A percentile compares a stretch with the other conserved stretches of the same genome.
phyloP scores from a whole-genome alignment of 1,284 basidiomycete species.

The Coniferiporia sulphurascens region DNA sequence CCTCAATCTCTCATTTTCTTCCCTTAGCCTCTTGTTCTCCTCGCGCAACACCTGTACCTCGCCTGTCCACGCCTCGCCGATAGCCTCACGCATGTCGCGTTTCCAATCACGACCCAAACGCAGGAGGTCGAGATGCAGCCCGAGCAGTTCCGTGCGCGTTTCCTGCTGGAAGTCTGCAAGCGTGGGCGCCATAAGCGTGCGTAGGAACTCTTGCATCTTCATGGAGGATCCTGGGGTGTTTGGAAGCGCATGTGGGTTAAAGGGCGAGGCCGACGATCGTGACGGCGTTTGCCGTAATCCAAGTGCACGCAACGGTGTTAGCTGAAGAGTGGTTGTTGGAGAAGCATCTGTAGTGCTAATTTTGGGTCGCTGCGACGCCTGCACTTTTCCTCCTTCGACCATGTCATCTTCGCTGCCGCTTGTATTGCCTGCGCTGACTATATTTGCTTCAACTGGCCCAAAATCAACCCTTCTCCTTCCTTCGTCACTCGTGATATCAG shows the following conservation, averaged over 20 bases:
- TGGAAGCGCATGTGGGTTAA: slow-evolving; percentile 22
- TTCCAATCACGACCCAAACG: slow-evolving; percentile 58
- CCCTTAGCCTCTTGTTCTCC: slow-evolving; percentile 46
- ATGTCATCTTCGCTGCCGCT: slow-evolving; percentile 25
- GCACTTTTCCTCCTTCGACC: slow-evolving; percentile 23
- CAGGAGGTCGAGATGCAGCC: slow-evolving; percentile 65
- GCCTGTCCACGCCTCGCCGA: slow-evolving; percentile 31
- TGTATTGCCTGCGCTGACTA: slow-evolving; percentile 29
- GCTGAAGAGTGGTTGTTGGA: background rate
- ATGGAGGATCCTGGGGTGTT: slow-evolving; percentile 25
- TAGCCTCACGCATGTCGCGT: slow-evolving; percentile 50
- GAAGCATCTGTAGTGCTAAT: slow-evolving; percentile 8
- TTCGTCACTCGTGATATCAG: slow-evolving; percentile 19
- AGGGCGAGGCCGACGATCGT: slow-evolving; percentile 25
- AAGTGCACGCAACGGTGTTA: background rate
- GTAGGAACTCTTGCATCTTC: slow-evolving; percentile 55
- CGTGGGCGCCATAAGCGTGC: slow-evolving; percentile 58
- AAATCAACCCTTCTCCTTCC: slow-evolving; percentile 28
- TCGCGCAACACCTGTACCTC: slow-evolving; percentile 42
- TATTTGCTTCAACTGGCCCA: slow-evolving; percentile 22
- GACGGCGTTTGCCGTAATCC: slow-evolving; percentile 30
- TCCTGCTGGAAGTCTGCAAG: slow-evolving; percentile 69
- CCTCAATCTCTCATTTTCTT: slow-evolving; percentile 63
- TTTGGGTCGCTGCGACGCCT: slow-evolving; percentile 18
- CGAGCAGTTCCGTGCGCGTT: slow-evolving; percentile 60